These are phyloP conservation scores for Ceratobasidium sp. DNA, from an alignment of 1,284 basidiomycete genomes.

Conservation along the genomic window DNA sequence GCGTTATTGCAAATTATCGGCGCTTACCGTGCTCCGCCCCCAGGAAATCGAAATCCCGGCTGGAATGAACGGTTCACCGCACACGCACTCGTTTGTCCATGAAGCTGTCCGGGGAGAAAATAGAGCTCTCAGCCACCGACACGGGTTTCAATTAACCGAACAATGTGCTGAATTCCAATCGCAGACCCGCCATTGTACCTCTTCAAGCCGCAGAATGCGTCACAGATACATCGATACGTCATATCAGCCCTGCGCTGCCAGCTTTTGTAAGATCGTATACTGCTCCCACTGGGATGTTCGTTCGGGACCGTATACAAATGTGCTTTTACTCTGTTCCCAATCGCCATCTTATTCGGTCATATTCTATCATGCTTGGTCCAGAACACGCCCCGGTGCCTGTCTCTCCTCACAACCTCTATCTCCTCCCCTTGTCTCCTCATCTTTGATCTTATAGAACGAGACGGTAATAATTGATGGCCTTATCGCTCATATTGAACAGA, in stretches of 20 bases:
- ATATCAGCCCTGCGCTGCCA: conserved; percentile 10
- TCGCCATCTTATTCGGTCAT: conserved; percentile 17
- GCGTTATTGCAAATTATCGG: conserved; percentile 37
- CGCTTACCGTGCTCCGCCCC: conserved; percentile 21
- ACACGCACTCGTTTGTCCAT: conserved; percentile 15
- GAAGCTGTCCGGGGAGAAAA: neutral
- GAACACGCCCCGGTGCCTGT: neutral
- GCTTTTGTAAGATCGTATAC: neutral
- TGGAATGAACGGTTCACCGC: conserved; percentile 23
- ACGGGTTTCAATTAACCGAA: conserved; percentile 8
- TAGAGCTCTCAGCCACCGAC: neutral
- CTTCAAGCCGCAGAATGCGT: neutral
- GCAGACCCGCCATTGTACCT: conserved; percentile 2
- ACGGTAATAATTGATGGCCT: conserved; percentile 18
- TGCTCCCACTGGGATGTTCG: neutral
- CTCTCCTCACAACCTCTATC: neutral
- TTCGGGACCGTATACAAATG: neutral
- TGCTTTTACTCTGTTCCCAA: conserved; percentile 3
- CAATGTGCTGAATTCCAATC: neutral
- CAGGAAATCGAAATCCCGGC: conserved; percentile 1
- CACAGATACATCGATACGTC: conserved; percentile 26
- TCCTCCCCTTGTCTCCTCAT: conserved; percentile 11
- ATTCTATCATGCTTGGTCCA: conserved; percentile 14
- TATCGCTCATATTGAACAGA: neutral
- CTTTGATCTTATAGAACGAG: neutral